Conservation (phyloP, 2,329 filamentous ascomycete species). For the Fusarium kyushuense region DNA sequence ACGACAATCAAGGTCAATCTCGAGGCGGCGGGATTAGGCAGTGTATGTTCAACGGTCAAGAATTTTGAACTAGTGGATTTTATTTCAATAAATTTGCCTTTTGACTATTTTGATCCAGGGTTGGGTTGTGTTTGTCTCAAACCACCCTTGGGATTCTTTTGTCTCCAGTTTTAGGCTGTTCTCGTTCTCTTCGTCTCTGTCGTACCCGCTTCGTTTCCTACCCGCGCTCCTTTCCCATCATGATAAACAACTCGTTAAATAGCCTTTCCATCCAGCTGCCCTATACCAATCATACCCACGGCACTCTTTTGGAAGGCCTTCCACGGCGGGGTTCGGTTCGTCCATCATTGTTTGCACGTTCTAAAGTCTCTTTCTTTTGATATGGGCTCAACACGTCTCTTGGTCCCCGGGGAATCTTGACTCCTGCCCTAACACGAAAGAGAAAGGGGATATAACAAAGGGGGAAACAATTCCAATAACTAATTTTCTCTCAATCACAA, state of each 20-base stretch:
- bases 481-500: slow-evolving; percentile 32
- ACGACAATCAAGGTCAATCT: neutral
- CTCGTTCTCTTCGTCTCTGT: slow-evolving; percentile 11
- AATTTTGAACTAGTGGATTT: slow-evolving; percentile 24
- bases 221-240: slow-evolving; percentile 4
- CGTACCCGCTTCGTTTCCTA: neutral
- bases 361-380: slow-evolving; percentile 49
- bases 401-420: slow-evolving; percentile 48
- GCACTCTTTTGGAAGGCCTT: slow-evolving; percentile 44
- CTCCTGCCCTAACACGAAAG: slow-evolving; percentile 46
- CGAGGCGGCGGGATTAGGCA: neutral
- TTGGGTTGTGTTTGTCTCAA: slow-evolving; percentile 9
- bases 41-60: neutral
- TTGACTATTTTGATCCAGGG: slow-evolving; percentile 16
- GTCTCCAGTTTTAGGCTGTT: slow-evolving; percentile 13
- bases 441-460: slow-evolving; percentile 48
- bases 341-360: slow-evolving; percentile 49
- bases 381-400: slow-evolving; percentile 45
- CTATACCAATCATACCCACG: slow-evolving; percentile 43
- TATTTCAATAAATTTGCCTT: slow-evolving; percentile 29
- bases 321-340: slow-evolving; percentile 43
- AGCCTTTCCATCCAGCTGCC: slow-evolving; percentile 20
- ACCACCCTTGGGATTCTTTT: slow-evolving; percentile 17
- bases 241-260: slow-evolving; percentile 10
- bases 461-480: slow-evolving; percentile 45